Conservation (phyloP, 2,329 filamentous ascomycete genomes). For the Cryphonectria japonica region DNA sequence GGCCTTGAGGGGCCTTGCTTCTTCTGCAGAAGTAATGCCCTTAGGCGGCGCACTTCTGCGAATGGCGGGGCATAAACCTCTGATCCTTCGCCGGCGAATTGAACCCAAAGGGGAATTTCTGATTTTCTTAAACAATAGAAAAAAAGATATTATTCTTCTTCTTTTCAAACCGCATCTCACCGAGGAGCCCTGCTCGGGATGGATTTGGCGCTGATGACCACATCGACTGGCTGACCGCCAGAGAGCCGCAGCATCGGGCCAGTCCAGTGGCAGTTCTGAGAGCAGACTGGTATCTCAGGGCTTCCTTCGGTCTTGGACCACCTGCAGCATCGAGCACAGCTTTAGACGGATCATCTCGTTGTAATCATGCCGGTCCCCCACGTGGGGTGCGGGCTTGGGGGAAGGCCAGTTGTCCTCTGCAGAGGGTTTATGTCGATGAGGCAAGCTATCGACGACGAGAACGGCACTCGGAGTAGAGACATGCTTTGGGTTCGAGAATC, state of each 20-base stretch:
- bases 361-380: neutral
- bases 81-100: neutral
- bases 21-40: constrained; percentile 14
- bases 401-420: neutral
- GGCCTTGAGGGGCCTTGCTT: constrained; percentile 11
- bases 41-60: constrained; percentile 1
- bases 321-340: neutral
- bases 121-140: neutral
- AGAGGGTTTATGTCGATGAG: neutral
- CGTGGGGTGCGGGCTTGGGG: neutral
- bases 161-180: neutral
- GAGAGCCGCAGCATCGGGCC: constrained; percentile 7
- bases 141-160: too few species aligned
- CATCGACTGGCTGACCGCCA: constrained; percentile 3
- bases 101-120: neutral
- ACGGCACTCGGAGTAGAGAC: neutral
- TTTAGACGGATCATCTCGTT: neutral
- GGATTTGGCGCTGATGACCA: neutral
- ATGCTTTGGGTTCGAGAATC: neutral
- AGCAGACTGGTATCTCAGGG: neutral
- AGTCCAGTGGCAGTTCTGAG: neutral
- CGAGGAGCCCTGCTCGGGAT: neutral
- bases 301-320: neutral
- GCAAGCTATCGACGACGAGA: neutral
- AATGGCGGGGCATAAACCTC: neutral